Evolutionary conservation across 2,329 filamentous ascomycete genomes (phyloP).

Genomic region (Plectosphaerella plurivora): DNA sequence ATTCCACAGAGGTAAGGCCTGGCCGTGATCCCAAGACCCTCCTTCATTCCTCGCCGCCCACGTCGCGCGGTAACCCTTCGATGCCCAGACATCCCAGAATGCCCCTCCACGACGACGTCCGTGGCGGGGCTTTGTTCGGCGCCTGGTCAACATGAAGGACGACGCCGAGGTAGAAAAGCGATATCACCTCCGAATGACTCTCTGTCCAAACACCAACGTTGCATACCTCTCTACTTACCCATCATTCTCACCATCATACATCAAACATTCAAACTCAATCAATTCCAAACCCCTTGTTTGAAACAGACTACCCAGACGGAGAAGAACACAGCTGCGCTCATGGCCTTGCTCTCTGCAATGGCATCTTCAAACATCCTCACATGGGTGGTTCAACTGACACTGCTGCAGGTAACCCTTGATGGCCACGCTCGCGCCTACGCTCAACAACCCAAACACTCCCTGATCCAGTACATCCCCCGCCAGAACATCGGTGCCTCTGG

Average conservation of each 20-base stretch:
- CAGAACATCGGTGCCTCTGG: too few species aligned
- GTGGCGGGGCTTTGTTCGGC: background rate
- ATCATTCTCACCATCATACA: background rate
- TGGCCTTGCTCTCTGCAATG: slow-evolving; percentile 6
- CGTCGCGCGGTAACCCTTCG: slow-evolving; percentile 10
- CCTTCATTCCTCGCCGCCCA: slow-evolving; percentile 5
- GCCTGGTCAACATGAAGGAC: background rate
- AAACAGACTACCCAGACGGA: background rate
- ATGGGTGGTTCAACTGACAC: slow-evolving; percentile 8
- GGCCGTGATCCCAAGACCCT: slow-evolving; percentile 8
- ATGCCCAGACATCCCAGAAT: slow-evolving; percentile 10
- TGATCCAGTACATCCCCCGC: too few species aligned
- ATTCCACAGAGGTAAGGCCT: slow-evolving; percentile 12
- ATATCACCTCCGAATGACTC: background rate
- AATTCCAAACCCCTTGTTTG: background rate
- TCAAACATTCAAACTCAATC: background rate
- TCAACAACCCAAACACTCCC: too few species aligned
- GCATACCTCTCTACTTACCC: too few species aligned
- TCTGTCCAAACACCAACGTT: too few species aligned
- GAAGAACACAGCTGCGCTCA: background rate
- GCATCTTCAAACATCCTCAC: slow-evolving; percentile 3
- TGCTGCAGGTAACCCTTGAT: slow-evolving; percentile 10
- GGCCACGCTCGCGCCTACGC: background rate
- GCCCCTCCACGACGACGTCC: background rate
- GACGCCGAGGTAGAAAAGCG: background rate